Evolutionary conservation across 2,329 filamentous ascomycete genomes (phyloP).

Genomic region (Fusarium papillatum): DNA sequence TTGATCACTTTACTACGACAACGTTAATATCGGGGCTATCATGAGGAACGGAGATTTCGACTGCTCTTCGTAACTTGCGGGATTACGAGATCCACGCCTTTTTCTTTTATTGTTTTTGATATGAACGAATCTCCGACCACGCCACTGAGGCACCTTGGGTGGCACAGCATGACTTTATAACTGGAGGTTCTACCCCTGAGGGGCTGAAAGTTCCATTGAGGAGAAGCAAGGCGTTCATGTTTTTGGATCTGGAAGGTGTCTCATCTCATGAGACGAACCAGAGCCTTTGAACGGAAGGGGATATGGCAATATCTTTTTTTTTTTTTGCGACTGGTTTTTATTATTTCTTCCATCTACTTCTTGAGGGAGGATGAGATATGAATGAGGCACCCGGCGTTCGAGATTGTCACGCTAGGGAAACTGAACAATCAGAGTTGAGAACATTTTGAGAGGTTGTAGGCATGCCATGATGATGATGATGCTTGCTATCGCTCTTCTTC

Average conservation of each 20-base stretch:
- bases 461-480: slow-evolving; percentile 20
- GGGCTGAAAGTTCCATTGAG: not conserved
- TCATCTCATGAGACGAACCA: slow-evolving; percentile 6
- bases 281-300: not conserved
- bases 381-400: slow-evolving; percentile 2
- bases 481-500: not conserved
- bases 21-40: not conserved
- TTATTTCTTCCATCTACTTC: slow-evolving; percentile 6
- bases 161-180: slow-evolving; percentile 17
- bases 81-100: slow-evolving; percentile 15
- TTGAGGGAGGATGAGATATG: slow-evolving; percentile 7
- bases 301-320: not conserved
- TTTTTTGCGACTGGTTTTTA: slow-evolving; percentile 2
- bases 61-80: slow-evolving; percentile 5
- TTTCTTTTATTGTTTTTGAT: slow-evolving; percentile 8
- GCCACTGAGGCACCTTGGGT: slow-evolving; percentile 5
- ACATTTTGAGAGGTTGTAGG: slow-evolving; percentile 17
- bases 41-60: not conserved
- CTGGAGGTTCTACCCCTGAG: slow-evolving; percentile 4
- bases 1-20: not conserved
- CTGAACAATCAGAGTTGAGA: slow-evolving; percentile 5
- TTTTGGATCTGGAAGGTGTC: slow-evolving; percentile 8
- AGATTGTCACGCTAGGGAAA: slow-evolving; percentile 6
- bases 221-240: slow-evolving; percentile 29
- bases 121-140: not conserved